phyloP scores from a whole-genome alignment of 257 asterid genomes.

The Fraxinus cuspidata region DNA sequence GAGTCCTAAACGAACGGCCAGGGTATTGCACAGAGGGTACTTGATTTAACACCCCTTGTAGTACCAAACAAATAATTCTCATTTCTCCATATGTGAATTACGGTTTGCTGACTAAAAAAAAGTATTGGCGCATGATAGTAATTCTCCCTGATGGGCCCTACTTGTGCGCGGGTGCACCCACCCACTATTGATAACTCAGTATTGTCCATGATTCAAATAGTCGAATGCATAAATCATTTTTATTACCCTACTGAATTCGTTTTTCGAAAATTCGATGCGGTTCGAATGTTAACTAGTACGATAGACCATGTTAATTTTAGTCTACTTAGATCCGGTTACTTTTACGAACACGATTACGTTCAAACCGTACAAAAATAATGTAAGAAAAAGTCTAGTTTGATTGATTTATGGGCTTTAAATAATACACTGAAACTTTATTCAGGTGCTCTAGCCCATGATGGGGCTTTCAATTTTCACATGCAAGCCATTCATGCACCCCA shows the following conservation, averaged over 20 bases:
- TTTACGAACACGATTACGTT: too few relatives aligned
- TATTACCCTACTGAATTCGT: not conserved
- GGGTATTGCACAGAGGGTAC: constrained; percentile 49
- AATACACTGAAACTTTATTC: constrained; percentile 27
- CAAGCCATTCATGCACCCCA: constrained; percentile 66
- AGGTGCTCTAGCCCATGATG: constrained; percentile 56
- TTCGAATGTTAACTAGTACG: not conserved
- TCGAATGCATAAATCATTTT: not conserved
- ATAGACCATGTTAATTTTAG: not conserved
- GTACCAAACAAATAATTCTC: constrained; percentile 30
- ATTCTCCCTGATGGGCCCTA: constrained; percentile 36
- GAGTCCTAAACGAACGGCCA: constrained; percentile 50
- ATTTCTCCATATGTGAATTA: constrained; percentile 20
- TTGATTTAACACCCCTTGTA: constrained; percentile 50
- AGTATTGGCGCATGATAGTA: constrained; percentile 37
- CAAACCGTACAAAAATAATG: not conserved
- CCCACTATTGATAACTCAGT: not conserved
- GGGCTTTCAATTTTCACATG: constrained; percentile 47
- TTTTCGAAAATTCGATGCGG: not conserved
- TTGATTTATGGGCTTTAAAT: not conserved
- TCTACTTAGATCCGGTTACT: not conserved
- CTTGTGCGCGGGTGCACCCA: constrained; percentile 49
- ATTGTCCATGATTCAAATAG: not conserved
- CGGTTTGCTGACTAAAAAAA: constrained; percentile 34
- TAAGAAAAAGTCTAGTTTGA: not conserved